phyloP scores from a whole-genome alignment of 106 monocot species.

The Gastrodia elata region DNA sequence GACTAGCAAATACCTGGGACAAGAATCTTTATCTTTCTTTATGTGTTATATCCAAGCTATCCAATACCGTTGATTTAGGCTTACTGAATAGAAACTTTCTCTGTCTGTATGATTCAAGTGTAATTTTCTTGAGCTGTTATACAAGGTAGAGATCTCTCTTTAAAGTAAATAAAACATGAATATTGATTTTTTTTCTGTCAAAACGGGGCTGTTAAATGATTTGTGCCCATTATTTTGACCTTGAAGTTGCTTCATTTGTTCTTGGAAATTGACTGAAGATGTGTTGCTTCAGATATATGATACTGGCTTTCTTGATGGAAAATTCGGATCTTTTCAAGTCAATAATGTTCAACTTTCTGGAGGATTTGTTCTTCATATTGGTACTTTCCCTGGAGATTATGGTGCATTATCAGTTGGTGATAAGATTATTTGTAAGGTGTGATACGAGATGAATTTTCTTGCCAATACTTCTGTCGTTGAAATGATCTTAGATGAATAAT shows the following conservation, averaged over 20 bases:
- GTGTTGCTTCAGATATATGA: slow-evolving; percentile 65
- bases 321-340: slow-evolving; percentile 71
- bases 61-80: neutral
- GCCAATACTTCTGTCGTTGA: neutral
- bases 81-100: neutral
- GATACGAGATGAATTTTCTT: neutral
- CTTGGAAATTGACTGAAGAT: neutral
- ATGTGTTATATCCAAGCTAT: neutral
- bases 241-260: neutral
- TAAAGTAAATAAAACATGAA: neutral
- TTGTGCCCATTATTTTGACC: neutral
- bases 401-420: slow-evolving; percentile 53
- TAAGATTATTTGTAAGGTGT: slow-evolving; percentile 76
- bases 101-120: neutral
- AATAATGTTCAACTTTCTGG: slow-evolving; percentile 79
- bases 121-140: neutral
- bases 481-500: neutral
- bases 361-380: slow-evolving; percentile 85
- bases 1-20: neutral
- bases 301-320: slow-evolving; percentile 76
- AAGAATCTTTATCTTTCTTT: neutral
- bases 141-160: neutral
- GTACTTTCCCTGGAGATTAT: slow-evolving; percentile 32
- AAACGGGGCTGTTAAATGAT: neutral
- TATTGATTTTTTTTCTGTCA: neutral